phyloP scores from a whole-genome alignment of 1,284 basidiomycete species.

The Tranzscheliella williamsii region DNA sequence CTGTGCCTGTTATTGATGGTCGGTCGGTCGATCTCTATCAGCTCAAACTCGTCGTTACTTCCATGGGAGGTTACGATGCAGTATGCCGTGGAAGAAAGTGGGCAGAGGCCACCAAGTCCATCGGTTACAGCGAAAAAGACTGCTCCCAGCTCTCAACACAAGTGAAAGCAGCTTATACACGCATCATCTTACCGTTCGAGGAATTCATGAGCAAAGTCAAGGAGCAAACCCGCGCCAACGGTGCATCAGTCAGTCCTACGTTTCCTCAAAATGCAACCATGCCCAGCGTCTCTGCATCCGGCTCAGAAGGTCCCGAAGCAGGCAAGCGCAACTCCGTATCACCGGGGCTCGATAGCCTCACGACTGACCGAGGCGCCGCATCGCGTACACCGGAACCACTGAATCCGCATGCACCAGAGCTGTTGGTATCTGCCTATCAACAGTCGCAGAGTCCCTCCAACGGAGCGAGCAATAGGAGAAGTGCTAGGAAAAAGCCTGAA shows the following conservation, averaged over 20 bases:
- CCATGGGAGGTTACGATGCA: constrained; percentile 78
- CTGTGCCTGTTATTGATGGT: constrained; percentile 88
- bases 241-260: constrained; percentile 12
- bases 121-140: constrained; percentile 72
- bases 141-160: constrained; percentile 77
- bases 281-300: constrained; percentile 1
- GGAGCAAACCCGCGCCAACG: constrained; percentile 41
- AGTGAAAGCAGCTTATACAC: constrained; percentile 84
- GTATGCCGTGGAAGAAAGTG: constrained; percentile 81
- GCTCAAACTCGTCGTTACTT: constrained; percentile 85
- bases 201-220: constrained; percentile 71
- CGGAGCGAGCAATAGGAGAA: constrained; percentile 24
- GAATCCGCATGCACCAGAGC: constrained; percentile 14
- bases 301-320: constrained; percentile 3
- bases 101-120: constrained; percentile 77
- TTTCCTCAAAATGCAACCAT: constrained; percentile 18
- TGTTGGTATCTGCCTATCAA: constrained; percentile 3
- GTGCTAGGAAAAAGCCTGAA: constrained; percentile 27
- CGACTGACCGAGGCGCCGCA: constrained; percentile 2
- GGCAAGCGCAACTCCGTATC: constrained; percentile 14
- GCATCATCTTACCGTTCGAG: constrained; percentile 92
- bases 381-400: constrained; percentile 31
- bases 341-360: constrained; percentile 15
- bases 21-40: constrained; percentile 90
- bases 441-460: constrained; percentile 18